Evolutionary conservation across 257 asterid species (phyloP).

Genomic region (Echites panduratus): DNA sequence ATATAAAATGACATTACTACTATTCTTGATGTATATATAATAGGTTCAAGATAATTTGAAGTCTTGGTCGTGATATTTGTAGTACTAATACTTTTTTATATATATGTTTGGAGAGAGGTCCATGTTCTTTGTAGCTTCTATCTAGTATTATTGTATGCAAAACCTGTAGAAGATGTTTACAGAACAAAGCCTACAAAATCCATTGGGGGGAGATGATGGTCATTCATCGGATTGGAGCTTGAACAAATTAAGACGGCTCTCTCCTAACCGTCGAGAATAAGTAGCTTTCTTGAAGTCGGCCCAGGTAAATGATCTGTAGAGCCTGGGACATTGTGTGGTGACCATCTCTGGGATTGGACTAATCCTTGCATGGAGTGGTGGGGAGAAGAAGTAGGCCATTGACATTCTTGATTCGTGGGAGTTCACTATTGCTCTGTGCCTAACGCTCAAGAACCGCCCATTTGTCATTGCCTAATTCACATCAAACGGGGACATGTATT

Average conservation of each 20-base stretch:
- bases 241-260: slow-evolving; percentile 31
- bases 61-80: too few species aligned
- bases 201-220: background rate
- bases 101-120: too few species aligned
- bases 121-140: background rate
- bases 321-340: slow-evolving; percentile 22
- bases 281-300: slow-evolving; percentile 53
- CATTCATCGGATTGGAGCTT: slow-evolving; percentile 9
- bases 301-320: slow-evolving; percentile 43
- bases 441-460: slow-evolving; percentile 59
- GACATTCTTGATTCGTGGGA: slow-evolving; percentile 42
- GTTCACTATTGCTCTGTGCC: slow-evolving; percentile 54
- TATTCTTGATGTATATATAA: background rate
- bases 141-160: background rate
- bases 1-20: background rate
- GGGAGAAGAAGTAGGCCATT: slow-evolving; percentile 55
- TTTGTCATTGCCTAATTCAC: slow-evolving; percentile 51
- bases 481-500: background rate
- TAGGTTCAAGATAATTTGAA: background rate
- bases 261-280: slow-evolving; percentile 38
- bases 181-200: background rate
- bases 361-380: slow-evolving; percentile 40
- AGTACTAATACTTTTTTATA: too few species aligned
- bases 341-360: slow-evolving; percentile 27
- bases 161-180: background rate